Evolutionary conservation across 1,284 basidiomycete species (phyloP).

Genomic region (Papiliotrema laurentii): DNA sequence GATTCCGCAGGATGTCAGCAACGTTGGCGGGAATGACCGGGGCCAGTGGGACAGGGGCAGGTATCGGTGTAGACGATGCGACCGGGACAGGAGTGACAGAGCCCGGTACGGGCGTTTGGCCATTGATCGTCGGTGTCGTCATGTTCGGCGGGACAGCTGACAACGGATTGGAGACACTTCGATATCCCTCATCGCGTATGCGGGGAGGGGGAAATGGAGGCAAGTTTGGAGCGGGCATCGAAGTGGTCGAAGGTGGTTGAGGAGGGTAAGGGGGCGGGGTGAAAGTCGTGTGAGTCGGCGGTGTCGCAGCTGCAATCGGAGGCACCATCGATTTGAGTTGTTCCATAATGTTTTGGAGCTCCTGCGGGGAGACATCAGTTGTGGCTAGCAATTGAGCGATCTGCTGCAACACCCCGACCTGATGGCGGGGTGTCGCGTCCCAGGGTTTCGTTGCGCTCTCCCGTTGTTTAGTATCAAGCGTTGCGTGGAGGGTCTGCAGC

Average conservation of each 20-base stretch:
- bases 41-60: slow-evolving; percentile 12
- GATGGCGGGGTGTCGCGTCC: slow-evolving; percentile 21
- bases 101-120: neutral
- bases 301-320: slow-evolving; percentile 36
- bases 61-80: slow-evolving; percentile 25
- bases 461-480: slow-evolving; percentile 36
- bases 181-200: no score
- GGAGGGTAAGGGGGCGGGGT: neutral
- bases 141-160: neutral
- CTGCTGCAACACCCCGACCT: slow-evolving; percentile 37
- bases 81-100: slow-evolving; percentile 6
- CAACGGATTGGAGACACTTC: no score
- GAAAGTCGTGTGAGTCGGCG: slow-evolving; percentile 9
- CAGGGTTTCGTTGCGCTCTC: slow-evolving; percentile 31
- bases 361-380: slow-evolving; percentile 28
- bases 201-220: no score
- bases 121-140: neutral
- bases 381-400: slow-evolving; percentile 36
- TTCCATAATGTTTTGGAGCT: slow-evolving; percentile 39
- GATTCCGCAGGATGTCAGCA: slow-evolving; percentile 37
- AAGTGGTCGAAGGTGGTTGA: neutral
- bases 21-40: slow-evolving; percentile 31
- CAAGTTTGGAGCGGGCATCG: slow-evolving; percentile 11
- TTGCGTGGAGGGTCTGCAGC: slow-evolving; percentile 16
- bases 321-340: slow-evolving; percentile 41